A percentile compares a stretch with the other conserved stretches of the same genome.
These are phyloP conservation scores for Arabidopsis lyrata DNA, from an alignment of 441 rosid genomes.

Conservation along the genomic window DNA sequence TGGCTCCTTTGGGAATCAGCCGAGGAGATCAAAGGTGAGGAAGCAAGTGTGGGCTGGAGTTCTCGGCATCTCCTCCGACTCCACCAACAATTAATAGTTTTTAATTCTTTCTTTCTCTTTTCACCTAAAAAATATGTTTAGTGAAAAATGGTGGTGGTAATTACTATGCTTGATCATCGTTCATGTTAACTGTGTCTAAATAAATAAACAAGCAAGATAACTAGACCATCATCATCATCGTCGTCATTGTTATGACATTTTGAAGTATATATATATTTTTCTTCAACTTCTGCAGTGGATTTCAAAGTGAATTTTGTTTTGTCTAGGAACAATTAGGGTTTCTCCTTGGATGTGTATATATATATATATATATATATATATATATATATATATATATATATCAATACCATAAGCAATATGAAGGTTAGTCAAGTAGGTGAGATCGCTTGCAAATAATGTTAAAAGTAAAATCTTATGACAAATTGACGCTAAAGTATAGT, in stretches of 20 bases:
- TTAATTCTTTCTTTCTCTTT: not conserved
- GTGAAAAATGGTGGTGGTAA: constrained; percentile 24
- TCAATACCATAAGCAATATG: not conserved
- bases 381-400: too few relatives aligned
- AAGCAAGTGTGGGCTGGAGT: constrained; percentile 44
- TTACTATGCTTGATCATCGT: constrained; percentile 16
- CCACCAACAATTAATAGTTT: constrained; percentile 29
- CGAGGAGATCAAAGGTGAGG: constrained; percentile 44
- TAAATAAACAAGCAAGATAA: constrained; percentile 18
- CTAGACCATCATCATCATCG: constrained; percentile 8
- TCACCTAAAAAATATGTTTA: not conserved
- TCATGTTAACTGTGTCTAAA: constrained; percentile 24
- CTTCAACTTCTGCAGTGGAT: constrained; percentile 10
- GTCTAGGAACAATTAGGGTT: not conserved
- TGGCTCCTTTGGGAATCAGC: constrained; percentile 35
- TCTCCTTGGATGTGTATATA: too few relatives aligned
- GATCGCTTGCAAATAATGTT: not conserved
- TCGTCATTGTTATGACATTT: constrained; percentile 18
- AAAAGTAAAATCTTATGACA: not conserved
- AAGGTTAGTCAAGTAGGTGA: constrained; percentile 10
- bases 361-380: too few relatives aligned
- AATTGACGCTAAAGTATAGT: constrained; percentile 3
- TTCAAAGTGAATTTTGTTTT: not conserved
- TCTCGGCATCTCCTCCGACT: constrained; percentile 38
- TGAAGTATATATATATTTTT: not conserved